Percentiles rank a stretch among this genome's conserved stretches.
phyloP scores from a whole-genome alignment of 2,329 filamentous ascomycete genomes.

The Trichoderma guizhouense region DNA sequence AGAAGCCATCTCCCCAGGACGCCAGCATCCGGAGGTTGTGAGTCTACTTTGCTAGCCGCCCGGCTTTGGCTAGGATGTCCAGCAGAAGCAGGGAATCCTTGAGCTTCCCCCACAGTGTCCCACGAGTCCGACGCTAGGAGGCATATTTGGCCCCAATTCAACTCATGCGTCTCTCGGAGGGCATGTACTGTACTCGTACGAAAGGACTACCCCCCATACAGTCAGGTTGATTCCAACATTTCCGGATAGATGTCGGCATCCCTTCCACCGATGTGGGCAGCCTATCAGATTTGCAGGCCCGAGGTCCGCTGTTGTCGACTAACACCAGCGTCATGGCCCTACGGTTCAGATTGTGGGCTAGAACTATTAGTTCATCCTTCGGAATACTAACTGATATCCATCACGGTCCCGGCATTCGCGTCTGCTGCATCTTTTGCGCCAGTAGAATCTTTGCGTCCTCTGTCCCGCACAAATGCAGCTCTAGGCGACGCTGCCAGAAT shows the following conservation, averaged over 20 bases:
- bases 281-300: neutral
- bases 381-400: neutral
- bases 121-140: slow-evolving; percentile 12
- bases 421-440: neutral
- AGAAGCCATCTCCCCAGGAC: neutral
- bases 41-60: slow-evolving; percentile 10
- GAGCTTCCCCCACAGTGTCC: slow-evolving; percentile 14
- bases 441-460: neutral
- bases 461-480: neutral
- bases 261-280: neutral
- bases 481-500: neutral
- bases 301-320: neutral
- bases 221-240: neutral
- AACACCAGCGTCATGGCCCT: neutral
- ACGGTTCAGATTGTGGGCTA: neutral
- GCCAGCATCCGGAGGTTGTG: slow-evolving; percentile 12
- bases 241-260: neutral
- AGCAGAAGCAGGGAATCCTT: slow-evolving; percentile 8
- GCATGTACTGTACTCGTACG: neutral
- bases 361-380: neutral
- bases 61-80: neutral
- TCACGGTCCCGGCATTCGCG: neutral
- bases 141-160: slow-evolving; percentile 12
- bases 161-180: neutral
- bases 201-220: neutral